phyloP scores from a whole-genome alignment of 1,139 yeast genomes.

The Lodderomyces parapsilosis region DNA sequence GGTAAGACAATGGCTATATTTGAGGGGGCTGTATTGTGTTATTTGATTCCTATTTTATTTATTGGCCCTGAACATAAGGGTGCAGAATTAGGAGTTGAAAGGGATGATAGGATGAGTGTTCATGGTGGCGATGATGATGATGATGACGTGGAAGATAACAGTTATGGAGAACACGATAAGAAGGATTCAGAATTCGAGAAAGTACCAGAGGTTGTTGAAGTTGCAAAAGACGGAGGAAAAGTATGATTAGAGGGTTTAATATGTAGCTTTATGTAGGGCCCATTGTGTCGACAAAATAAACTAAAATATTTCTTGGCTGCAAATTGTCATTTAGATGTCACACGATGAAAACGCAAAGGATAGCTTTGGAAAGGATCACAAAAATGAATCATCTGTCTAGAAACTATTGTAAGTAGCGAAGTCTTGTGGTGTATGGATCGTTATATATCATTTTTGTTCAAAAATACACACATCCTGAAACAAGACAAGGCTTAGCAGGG shows the following conservation, averaged over 20 bases:
- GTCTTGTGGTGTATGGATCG: too few species aligned
- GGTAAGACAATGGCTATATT: constrained; percentile 75
- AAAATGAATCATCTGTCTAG: too few species aligned
- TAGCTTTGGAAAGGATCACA: too few species aligned
- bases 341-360: too few species aligned
- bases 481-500: too few species aligned
- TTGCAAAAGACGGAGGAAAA: neutral
- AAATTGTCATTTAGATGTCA: neutral
- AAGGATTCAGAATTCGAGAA: neutral
- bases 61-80: constrained; percentile 74
- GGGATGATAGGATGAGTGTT: constrained; percentile 19
- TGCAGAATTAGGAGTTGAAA: constrained; percentile 28
- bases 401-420: too few species aligned
- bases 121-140: constrained; percentile 11
- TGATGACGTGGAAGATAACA: constrained; percentile 6
- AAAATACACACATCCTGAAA: too few species aligned
- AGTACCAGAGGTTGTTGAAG: neutral
- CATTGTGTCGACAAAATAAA: neutral
- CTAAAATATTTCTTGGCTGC: neutral
- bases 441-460: too few species aligned
- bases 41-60: constrained; percentile 54
- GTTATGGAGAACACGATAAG: constrained; percentile 5
- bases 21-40: constrained; percentile 74
- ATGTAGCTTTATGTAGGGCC: too few species aligned
- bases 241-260: neutral